Conservation (phyloP, 441 rosid species). For the Erysimum pusillum region DNA sequence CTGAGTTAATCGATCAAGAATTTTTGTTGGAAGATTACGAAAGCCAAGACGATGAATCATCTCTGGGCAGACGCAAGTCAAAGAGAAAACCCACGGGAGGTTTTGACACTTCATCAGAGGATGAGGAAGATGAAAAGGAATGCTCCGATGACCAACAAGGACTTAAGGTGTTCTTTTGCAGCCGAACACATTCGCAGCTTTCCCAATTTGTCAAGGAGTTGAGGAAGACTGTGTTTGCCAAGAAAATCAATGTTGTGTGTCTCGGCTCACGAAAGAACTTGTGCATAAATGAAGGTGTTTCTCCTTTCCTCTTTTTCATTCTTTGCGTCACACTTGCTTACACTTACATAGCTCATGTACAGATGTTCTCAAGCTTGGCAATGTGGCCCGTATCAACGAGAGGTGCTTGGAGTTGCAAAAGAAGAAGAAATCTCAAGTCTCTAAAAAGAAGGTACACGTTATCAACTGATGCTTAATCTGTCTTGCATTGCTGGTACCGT, state of each 20-base stretch:
- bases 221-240: slow-evolving; percentile 71
- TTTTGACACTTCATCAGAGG: slow-evolving; percentile 65
- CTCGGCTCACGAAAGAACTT: slow-evolving; percentile 89
- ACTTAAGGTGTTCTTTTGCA: slow-evolving; percentile 82
- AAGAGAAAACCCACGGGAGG: slow-evolving; percentile 69
- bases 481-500: slow-evolving; percentile 11
- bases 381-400: slow-evolving; percentile 71
- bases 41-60: slow-evolving; percentile 79
- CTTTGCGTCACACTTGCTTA: slow-evolving; percentile 31
- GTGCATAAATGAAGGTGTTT: slow-evolving; percentile 85
- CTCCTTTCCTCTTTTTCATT: slow-evolving; percentile 7
- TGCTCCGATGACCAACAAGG: slow-evolving; percentile 51
- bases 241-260: slow-evolving; percentile 64
- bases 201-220: slow-evolving; percentile 89
- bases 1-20: slow-evolving; percentile 59
- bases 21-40: slow-evolving; percentile 86
- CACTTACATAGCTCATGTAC: slow-evolving; percentile 38
- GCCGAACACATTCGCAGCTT: slow-evolving; percentile 96
- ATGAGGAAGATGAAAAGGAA: slow-evolving; percentile 64
- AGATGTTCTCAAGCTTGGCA: slow-evolving; percentile 84
- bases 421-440: slow-evolving; percentile 62
- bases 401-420: slow-evolving; percentile 90
- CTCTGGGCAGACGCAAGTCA: slow-evolving; percentile 44
- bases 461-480: not conserved
- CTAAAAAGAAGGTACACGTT: slow-evolving; percentile 72